Percentiles rank a stretch among this genome's conserved stretches.
Evolutionary conservation across 768 basidiomycete genomes (phyloP).

Genomic region (Termitomyces sp.): DNA sequence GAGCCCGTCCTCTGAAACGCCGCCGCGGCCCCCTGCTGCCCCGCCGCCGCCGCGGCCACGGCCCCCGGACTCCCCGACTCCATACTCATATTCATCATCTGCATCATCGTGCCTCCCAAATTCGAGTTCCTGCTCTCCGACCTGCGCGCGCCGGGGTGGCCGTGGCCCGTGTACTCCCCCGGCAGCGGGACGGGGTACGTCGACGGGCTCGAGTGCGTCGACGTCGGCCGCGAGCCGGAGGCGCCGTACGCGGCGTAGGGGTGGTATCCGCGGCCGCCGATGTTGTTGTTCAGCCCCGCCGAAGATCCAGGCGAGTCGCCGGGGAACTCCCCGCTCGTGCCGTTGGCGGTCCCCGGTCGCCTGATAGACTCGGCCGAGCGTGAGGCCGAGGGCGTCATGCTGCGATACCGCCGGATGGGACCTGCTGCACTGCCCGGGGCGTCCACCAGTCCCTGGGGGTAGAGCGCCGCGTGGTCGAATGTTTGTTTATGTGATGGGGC

Average conservation of each 20-base stretch:
- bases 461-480: conserved; percentile 56
- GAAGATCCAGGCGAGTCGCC: conserved; percentile 28
- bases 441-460: conserved; percentile 37
- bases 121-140: conserved; percentile 38
- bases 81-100: conserved; percentile 34
- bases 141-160: conserved; percentile 19
- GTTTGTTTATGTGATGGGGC: conserved; percentile 65
- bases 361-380: conserved; percentile 46
- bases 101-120: conserved; percentile 32
- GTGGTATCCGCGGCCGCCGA: conserved; percentile 44
- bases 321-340: conserved; percentile 28
- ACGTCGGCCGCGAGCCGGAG: conserved; percentile 28
- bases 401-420: conserved; percentile 64
- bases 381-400: conserved; percentile 67
- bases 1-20: conserved; percentile 29
- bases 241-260: conserved; percentile 45
- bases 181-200: conserved; percentile 33
- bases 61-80: conserved; percentile 5
- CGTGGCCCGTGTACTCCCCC: conserved; percentile 22
- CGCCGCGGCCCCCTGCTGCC: conserved; percentile 10
- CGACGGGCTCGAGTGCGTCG: conserved; percentile 42
- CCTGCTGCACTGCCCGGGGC: conserved; percentile 35
- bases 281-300: conserved; percentile 22
- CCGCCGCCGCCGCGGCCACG: background rate
- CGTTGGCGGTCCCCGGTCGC: conserved; percentile 39